A percentile compares a stretch with the other conserved stretches of the same genome.
phyloP scores from a whole-genome alignment of 495 filamentous ascomycete genomes.

The Glutinoglossum americanum region DNA sequence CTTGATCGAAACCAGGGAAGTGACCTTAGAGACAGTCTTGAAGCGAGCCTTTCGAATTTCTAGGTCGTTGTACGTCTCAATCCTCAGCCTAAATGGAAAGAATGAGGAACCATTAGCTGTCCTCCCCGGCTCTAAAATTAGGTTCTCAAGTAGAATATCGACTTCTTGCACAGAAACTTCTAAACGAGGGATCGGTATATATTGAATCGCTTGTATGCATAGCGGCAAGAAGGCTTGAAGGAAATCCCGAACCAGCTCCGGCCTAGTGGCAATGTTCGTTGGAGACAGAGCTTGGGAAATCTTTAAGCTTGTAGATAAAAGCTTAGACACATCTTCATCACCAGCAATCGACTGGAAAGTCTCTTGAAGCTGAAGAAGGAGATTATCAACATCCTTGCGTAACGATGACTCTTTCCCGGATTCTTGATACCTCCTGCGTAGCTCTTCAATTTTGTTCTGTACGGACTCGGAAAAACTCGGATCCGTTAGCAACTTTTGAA shows the following conservation, averaged over 20 bases:
- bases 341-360: constrained; percentile 44
- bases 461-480: constrained; percentile 61
- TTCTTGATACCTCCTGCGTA: constrained; percentile 43
- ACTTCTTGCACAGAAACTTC: constrained; percentile 66
- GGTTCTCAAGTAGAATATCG: constrained; percentile 71
- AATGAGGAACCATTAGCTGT: constrained; percentile 77
- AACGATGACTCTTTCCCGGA: constrained; percentile 41
- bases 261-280: constrained; percentile 31
- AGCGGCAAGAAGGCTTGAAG: constrained; percentile 63
- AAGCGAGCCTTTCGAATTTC: constrained; percentile 65
- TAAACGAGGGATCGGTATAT: constrained; percentile 70
- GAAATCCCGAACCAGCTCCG: constrained; percentile 49
- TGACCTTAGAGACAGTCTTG: constrained; percentile 39
- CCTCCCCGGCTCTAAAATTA: constrained; percentile 71
- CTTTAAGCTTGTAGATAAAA: constrained; percentile 38
- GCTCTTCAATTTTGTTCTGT: constrained; percentile 44
- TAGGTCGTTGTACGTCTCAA: constrained; percentile 69
- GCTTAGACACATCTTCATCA: constrained; percentile 46
- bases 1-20: constrained; percentile 50
- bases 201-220: constrained; percentile 53
- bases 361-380: constrained; percentile 43
- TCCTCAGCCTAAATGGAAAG: constrained; percentile 59
- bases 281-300: constrained; percentile 48
- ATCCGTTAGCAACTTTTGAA: constrained; percentile 71
- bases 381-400: constrained; percentile 47